Percentiles rank a stretch among this genome's conserved stretches.
These are phyloP conservation scores for Mychonastes homosphaera DNA, from an alignment of 139 green algal genomes.

Conservation along the genomic window DNA sequence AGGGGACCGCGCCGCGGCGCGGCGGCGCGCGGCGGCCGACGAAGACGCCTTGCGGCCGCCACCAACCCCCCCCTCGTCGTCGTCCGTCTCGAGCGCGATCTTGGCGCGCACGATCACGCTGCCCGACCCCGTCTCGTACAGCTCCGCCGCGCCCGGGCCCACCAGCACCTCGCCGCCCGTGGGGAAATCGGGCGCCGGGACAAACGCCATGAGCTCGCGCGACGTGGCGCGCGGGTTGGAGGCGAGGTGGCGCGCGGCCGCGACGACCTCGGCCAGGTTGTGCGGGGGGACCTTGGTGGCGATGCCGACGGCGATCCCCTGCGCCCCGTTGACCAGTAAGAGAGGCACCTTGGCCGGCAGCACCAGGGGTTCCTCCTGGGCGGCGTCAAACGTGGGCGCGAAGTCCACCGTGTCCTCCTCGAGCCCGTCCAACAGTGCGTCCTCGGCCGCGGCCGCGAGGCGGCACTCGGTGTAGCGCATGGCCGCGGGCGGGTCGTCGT, in stretches of 20 bases:
- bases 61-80: conserved; percentile 3
- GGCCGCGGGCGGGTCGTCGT: conserved; percentile 89
- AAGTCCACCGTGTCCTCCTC: conserved; percentile 71
- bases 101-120: conserved; percentile 53
- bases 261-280: conserved; percentile 89
- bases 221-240: conserved; percentile 64
- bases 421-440: conserved; percentile 77
- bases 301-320: conserved; percentile 93
- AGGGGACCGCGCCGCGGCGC: background rate
- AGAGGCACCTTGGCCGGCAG: conserved; percentile 79
- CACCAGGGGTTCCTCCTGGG: conserved; percentile 78
- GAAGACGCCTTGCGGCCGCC: background rate
- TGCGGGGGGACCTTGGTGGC: conserved; percentile 93
- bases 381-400: conserved; percentile 72
- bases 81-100: conserved; percentile 49
- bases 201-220: conserved; percentile 67
- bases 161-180: conserved; percentile 73
- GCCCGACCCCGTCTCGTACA: conserved; percentile 65
- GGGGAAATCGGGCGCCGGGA: conserved; percentile 91
- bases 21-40: background rate
- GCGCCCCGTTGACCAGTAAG: conserved; percentile 87
- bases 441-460: conserved; percentile 36
- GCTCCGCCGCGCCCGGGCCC: conserved; percentile 31
- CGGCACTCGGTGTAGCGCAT: conserved; percentile 84
- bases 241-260: conserved; percentile 63